Percentiles rank a stretch among this genome's conserved stretches.
Conservation (phyloP, 202 grass and related monocot species). For the Thinopyrum obtusiflorum region DNA sequence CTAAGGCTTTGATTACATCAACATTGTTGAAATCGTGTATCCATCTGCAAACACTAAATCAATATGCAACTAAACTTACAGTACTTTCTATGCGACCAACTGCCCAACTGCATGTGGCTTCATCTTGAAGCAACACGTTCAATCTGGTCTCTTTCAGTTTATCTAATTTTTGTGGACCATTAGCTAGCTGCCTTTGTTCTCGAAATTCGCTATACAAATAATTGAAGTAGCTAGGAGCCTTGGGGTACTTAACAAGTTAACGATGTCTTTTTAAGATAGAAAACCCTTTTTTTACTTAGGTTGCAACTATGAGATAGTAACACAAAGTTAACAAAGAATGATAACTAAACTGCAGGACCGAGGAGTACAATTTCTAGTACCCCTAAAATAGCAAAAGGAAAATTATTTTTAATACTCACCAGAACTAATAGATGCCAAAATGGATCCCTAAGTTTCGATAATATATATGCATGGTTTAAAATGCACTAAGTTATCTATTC, state of each 20-base stretch:
- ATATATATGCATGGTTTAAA: not conserved
- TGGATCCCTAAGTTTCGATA: not conserved
- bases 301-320: not conserved
- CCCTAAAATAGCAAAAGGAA: too few relatives aligned
- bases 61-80: conserved; percentile 11
- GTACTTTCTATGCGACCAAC: conserved; percentile 5
- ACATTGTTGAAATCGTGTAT: conserved; percentile 25
- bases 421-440: not conserved
- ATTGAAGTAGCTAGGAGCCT: not conserved
- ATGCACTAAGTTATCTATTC: not conserved
- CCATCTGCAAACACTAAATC: not conserved
- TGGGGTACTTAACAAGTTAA: not conserved
- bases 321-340: not conserved
- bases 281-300: not conserved
- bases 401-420: not conserved
- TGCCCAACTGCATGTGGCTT: conserved; percentile 30
- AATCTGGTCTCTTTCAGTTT: conserved; percentile 9
- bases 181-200: not conserved
- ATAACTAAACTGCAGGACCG: not conserved
- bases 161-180: not conserved
- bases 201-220: not conserved
- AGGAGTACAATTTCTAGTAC: not conserved
- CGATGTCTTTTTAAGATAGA: not conserved
- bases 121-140: conserved; percentile 18
- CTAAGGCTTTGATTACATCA: conserved; percentile 29